Evolutionary conservation across 2,329 filamentous ascomycete species (phyloP).

Genomic region (Neobulgaria alba): DNA sequence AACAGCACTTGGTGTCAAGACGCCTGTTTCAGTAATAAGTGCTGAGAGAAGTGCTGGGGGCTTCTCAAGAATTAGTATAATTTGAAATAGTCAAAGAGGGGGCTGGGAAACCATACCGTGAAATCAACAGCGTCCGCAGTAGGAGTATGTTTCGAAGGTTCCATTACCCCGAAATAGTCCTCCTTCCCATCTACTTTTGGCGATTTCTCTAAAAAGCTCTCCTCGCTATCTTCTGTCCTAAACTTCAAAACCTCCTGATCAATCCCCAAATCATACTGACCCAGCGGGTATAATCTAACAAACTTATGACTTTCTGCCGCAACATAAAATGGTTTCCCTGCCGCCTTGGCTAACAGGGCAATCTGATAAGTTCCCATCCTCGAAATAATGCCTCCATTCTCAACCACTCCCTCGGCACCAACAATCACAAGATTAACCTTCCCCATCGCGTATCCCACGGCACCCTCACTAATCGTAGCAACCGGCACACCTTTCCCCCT

Average conservation of each 20-base stretch:
- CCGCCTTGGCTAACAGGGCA: slow-evolving; percentile 65
- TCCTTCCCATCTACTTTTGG: slow-evolving; percentile 14
- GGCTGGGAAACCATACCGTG: slow-evolving; percentile 40
- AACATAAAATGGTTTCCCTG: slow-evolving; percentile 70
- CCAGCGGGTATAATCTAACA: slow-evolving; percentile 74
- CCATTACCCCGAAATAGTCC: slow-evolving; percentile 21
- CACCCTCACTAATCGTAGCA: slow-evolving; percentile 67
- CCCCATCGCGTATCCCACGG: slow-evolving; percentile 70
- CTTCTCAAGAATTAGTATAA: slow-evolving; percentile 31
- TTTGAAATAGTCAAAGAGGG: not conserved
- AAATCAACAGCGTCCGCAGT: slow-evolving; percentile 54
- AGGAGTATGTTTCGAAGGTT: slow-evolving; percentile 26
- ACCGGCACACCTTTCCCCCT: slow-evolving; percentile 71
- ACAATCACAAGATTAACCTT: slow-evolving; percentile 62
- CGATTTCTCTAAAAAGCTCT: slow-evolving; percentile 15
- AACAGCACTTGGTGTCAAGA: slow-evolving; percentile 61
- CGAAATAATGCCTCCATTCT: slow-evolving; percentile 89
- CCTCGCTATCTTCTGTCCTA: slow-evolving; percentile 40
- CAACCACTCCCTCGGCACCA: slow-evolving; percentile 78
- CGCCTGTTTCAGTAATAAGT: slow-evolving; percentile 68
- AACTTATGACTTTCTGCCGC: slow-evolving; percentile 97
- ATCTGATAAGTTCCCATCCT: slow-evolving; percentile 82
- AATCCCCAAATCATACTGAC: slow-evolving; percentile 73
- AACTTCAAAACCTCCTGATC: slow-evolving; percentile 73
- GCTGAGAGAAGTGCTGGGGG: slow-evolving; percentile 62